Evolutionary conservation across 331 rosid species (phyloP).

Genomic region (Malus hybrid): DNA sequence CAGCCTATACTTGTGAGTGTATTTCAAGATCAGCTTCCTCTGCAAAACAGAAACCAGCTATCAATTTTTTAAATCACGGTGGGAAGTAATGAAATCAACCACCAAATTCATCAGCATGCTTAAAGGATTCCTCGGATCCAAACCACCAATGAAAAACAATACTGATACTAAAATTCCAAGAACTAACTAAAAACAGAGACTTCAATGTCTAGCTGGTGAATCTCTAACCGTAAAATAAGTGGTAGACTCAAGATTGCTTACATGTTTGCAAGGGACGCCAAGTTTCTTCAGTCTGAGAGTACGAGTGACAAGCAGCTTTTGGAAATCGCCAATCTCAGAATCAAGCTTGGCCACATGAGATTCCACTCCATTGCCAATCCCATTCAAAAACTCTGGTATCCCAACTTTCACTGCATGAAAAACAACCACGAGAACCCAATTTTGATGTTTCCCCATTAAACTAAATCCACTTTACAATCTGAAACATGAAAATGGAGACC

Average conservation of each 20-base stretch:
- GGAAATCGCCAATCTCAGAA: conserved; percentile 80
- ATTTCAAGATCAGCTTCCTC: conserved; percentile 86
- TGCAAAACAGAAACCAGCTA: conserved; percentile 26
- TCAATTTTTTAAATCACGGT: no score
- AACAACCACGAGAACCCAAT: background rate
- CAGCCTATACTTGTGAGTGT: conserved; percentile 75
- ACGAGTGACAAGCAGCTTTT: conserved; percentile 71
- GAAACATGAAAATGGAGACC: background rate
- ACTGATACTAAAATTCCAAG: no score
- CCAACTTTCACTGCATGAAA: conserved; percentile 74
- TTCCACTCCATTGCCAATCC: conserved; percentile 82
- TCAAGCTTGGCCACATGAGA: conserved; percentile 79
- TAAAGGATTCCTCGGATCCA: background rate
- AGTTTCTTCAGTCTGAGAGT: conserved; percentile 85
- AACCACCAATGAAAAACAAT: no score
- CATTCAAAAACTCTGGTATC: conserved; percentile 75
- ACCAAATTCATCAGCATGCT: background rate
- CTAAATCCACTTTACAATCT: background rate
- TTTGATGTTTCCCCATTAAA: no score
- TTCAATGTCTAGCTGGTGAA: background rate
- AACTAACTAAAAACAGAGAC: background rate
- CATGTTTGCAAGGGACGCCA: conserved; percentile 93
- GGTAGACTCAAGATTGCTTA: conserved; percentile 12
- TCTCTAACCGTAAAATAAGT: background rate
- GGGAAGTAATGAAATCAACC: background rate